Conservation (phyloP, 2,329 filamentous ascomycete genomes). For the Fusarium buxicola region DNA sequence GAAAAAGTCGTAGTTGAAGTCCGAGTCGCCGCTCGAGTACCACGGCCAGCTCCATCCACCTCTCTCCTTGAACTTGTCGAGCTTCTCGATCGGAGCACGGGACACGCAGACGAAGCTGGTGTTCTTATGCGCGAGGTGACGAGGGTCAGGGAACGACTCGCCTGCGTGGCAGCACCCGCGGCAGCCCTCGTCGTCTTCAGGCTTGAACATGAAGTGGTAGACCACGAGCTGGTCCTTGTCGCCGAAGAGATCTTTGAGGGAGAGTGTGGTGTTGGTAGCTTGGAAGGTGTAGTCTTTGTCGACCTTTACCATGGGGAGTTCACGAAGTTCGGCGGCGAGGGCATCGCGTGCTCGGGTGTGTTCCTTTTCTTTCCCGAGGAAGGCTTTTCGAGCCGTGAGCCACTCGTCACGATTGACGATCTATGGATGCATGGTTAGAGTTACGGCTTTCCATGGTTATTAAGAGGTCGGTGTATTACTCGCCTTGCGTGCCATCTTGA, state of each 20-base stretch:
- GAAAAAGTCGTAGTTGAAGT: conserved; percentile 57
- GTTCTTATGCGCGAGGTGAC: conserved; percentile 52
- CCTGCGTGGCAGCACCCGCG: conserved; percentile 53
- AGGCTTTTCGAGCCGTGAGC: conserved; percentile 49
- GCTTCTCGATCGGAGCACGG: conserved; percentile 52
- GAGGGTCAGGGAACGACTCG: conserved; percentile 54
- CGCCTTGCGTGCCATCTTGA: background rate
- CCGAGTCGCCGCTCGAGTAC: conserved; percentile 51
- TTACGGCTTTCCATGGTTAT: background rate
- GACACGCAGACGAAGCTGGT: conserved; percentile 55
- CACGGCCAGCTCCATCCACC: conserved; percentile 58
- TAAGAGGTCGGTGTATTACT: background rate
- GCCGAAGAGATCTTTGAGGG: conserved; percentile 49
- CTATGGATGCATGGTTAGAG: conserved; percentile 28
- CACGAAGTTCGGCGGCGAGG: conserved; percentile 47
- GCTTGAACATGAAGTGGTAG: conserved; percentile 61
- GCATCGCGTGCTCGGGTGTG: conserved; percentile 45
- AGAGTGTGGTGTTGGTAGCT: conserved; percentile 40
- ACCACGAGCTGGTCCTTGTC: conserved; percentile 53
- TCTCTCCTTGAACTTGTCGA: conserved; percentile 51
- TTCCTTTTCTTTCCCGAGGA: conserved; percentile 52
- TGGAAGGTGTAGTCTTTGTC: conserved; percentile 53
- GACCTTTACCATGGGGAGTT: conserved; percentile 56
- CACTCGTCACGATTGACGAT: conserved; percentile 51
- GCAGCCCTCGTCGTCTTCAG: conserved; percentile 51